Evolutionary conservation across 164 flowering plant genomes (phyloP), one percentile per base, ranked within the genome.

Genomic region (Warburgia ugandensis): DNA sequence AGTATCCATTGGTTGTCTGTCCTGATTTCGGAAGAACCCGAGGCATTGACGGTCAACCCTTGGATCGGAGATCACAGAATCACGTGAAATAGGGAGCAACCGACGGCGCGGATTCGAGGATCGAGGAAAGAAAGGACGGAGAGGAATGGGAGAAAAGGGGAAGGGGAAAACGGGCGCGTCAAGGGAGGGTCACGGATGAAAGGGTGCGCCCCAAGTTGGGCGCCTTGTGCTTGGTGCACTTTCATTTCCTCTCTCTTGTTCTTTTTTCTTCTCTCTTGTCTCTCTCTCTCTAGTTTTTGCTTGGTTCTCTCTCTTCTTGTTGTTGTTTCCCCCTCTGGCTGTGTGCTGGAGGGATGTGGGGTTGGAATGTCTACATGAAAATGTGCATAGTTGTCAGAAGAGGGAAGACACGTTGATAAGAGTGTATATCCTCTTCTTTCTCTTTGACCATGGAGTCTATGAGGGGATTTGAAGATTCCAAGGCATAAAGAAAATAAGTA

Each of bases 371-470:
- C 51, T 42, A 48, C 48, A 16, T 48, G 60, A 39, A 68, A 58
- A 53, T 63, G 65, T 65, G 67, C 59, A 62, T 50, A 32, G 27
- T 22, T 58, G 71, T 36, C 31, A 14, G 29, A 37, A 44, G 17
- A 16, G 33, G n/a, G 80, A 78, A 69, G 80, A 74, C 79, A 74
- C 42, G 17, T 21, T 58, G 60, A 76, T 70, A 72, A 60, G 54
- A 50, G 59, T 55, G 69, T 75, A 67, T 54, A 76, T 80, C 70
- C 68, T n/a, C n/a, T n/a, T n/a, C n/a, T n/a, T 65, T 45, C 29
- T 19, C 32, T 32, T 59, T 73, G 75, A 77, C 79, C 77, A 58
- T 71, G 70, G 77, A 77, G 76, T 59, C 6, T 67, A 0, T 23
- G 33, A 11, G n/a, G 10, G 47, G 48, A 55, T 33, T 51, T 54